phyloP scores from a whole-genome alignment of 805 yeast genomes.

The Blastobotrys robertii region DNA sequence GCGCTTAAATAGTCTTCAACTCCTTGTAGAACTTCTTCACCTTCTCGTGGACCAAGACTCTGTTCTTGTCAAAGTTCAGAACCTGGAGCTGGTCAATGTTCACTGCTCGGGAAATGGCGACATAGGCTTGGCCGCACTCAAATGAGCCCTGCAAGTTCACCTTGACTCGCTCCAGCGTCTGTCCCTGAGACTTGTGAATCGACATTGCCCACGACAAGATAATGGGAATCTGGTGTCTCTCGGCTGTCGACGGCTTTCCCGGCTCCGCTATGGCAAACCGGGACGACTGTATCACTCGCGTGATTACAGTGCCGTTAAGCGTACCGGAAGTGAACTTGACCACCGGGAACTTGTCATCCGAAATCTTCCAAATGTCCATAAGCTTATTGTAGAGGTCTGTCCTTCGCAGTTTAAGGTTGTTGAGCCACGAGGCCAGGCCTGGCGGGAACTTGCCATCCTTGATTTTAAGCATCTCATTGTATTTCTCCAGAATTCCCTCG shows the following conservation, averaged over 20 bases:
- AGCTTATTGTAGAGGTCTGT: no score
- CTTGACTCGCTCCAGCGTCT: slow-evolving; percentile 62
- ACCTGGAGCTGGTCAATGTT: slow-evolving; percentile 75
- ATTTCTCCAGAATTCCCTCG: slow-evolving; percentile 9
- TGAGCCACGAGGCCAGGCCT: slow-evolving; percentile 4
- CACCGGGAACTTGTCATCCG: not conserved
- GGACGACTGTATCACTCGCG: no score
- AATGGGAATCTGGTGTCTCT: slow-evolving; percentile 71
- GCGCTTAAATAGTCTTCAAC: slow-evolving; percentile 5
- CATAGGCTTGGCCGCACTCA: slow-evolving; percentile 94
- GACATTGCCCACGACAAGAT: slow-evolving; percentile 92
- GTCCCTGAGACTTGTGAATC: slow-evolving; percentile 94
- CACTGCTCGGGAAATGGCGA: slow-evolving; percentile 87
- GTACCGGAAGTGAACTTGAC: not conserved
- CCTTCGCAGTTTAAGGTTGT: slow-evolving; percentile 1
- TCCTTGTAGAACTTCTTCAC: slow-evolving; percentile 58
- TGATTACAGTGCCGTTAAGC: no score
- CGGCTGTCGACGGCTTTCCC: slow-evolving; percentile 30
- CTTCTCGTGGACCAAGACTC: slow-evolving; percentile 59
- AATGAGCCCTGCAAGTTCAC: slow-evolving; percentile 72
- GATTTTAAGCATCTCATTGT: slow-evolving; percentile 11
- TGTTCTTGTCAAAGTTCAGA: slow-evolving; percentile 52
- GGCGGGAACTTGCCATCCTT: slow-evolving; percentile 2
- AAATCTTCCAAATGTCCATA: not conserved
- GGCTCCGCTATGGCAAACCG: no score